A percentile compares a stretch with the other conserved stretches of the same genome.
Evolutionary conservation across 2,329 filamentous ascomycete genomes (phyloP).

Genomic region (Colletotrichum chlorophyti): DNA sequence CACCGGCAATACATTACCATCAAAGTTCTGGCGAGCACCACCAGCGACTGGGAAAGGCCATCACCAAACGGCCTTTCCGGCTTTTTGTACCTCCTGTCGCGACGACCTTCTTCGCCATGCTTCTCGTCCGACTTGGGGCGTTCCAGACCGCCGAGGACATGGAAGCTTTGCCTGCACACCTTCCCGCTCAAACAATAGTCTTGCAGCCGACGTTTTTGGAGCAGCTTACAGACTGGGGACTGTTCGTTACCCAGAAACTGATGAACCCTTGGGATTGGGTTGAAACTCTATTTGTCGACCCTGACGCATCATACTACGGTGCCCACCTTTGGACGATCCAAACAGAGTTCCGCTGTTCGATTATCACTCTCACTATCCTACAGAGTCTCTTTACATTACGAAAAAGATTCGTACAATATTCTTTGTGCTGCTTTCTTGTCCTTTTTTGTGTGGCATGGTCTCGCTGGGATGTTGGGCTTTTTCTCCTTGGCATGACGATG

Average conservation of each 20-base stretch:
- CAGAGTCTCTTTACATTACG: constrained; percentile 54
- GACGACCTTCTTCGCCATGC: not conserved
- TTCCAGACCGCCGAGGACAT: not conserved
- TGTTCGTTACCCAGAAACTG: constrained; percentile 27
- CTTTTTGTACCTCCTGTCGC: not conserved
- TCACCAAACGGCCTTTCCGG: constrained; percentile 51
- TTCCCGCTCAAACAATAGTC: not conserved
- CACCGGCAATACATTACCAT: constrained; percentile 49
- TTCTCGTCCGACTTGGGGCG: not conserved
- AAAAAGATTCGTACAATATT: not conserved
- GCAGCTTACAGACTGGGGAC: constrained; percentile 54
- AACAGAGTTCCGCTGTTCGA: constrained; percentile 63
- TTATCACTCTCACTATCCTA: constrained; percentile 33
- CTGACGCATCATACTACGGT: constrained; percentile 54
- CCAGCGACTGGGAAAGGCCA: constrained; percentile 52
- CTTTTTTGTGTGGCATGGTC: not conserved
- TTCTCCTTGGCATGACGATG: not conserved
- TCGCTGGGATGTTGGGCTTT: not conserved
- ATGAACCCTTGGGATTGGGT: not conserved
- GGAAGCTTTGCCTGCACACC: not conserved
- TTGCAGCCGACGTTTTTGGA: constrained; percentile 33
- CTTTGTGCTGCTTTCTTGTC: not conserved
- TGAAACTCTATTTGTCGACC: constrained; percentile 28
- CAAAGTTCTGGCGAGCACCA: constrained; percentile 43
- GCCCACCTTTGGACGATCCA: constrained; percentile 67